Evolutionary conservation across 306 rosid genomes (phyloP), one percentile per base, ranked within the genome.

Genomic region (Glycine tomentella): DNA sequence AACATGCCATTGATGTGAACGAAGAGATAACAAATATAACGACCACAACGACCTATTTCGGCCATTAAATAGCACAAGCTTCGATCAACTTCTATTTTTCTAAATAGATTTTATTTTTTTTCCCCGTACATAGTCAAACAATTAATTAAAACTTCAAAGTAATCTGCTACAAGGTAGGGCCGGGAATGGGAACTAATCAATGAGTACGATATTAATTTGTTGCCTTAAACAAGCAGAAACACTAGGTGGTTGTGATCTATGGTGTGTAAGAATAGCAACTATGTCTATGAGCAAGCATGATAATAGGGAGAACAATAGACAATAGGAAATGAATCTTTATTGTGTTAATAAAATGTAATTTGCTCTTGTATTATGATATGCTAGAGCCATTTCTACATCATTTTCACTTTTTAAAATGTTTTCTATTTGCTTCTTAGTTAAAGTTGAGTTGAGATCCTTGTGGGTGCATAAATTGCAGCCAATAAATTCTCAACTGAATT

Each of bases 41-140:
- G 33, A 44, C 0, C 31, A 5, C 74, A 65, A 38, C 74, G 25
- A 77, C 20, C 12, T 59, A 6, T 69, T 76, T 69, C 61, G 78
- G 74, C 74, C 78, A 70, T 70, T 77, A 9, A 82, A 69, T 76
- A 10, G 8, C 20, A 48, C 64, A 9, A 68, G 77, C 73, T 76
- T 59, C 66, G 15, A 65, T 50, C 31, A 48, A 55, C 17, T 48
- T 38, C 34, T 33, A 53, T 55, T 81, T 48, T 33, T 44, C 14
- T 45, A 20, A 34, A 2, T 33, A 7, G 3, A 16, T 4, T 59
- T 72, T 34, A 31, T 6, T 20, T 10, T 25, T n/a, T 34, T 58
- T 17, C 12, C 14, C 8, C 4, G 45, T 12, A 50, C 9, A 69
- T 25, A 49, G 14, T 49, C 12, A 70, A 20, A 49, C 75, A 70